Conservation (phyloP, 306 rosid genomes). For the Cicer arietinum region DNA sequence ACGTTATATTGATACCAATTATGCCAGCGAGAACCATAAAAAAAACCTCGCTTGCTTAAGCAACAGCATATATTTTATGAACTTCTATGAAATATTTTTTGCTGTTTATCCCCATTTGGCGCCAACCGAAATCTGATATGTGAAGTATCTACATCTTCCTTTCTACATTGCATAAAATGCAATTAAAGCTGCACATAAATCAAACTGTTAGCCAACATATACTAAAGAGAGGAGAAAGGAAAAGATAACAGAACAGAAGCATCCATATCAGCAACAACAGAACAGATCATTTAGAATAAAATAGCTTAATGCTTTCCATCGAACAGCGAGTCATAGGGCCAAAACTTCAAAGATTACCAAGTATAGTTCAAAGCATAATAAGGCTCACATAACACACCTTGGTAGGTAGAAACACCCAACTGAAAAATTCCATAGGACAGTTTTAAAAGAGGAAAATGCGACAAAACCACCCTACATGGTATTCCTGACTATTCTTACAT, state of each 20-base stretch:
- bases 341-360: slow-evolving; percentile 28
- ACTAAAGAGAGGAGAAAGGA: not conserved
- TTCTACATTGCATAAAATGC: slow-evolving; percentile 61
- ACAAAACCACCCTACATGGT: slow-evolving; percentile 30
- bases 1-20: slow-evolving; percentile 26
- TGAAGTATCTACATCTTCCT: slow-evolving; percentile 46
- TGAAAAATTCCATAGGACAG: slow-evolving; percentile 6
- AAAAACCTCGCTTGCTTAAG: slow-evolving; percentile 39
- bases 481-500: slow-evolving; percentile 1
- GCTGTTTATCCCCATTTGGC: slow-evolving; percentile 26
- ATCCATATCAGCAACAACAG: slow-evolving; percentile 31
- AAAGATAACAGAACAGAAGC: slow-evolving; percentile 23
- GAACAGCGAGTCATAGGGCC: not conserved
- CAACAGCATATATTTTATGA: slow-evolving; percentile 32
- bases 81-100: slow-evolving; percentile 28
- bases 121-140: slow-evolving; percentile 35
- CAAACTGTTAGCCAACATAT: slow-evolving; percentile 40
- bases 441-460: not conserved
- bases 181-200: slow-evolving; percentile 73
- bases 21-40: slow-evolving; percentile 41
- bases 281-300: slow-evolving; percentile 28
- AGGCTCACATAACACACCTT: slow-evolving; percentile 7
- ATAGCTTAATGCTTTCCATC: slow-evolving; percentile 8
- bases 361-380: not conserved
- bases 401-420: slow-evolving; percentile 18